Conservation (phyloP, 2,329 filamentous ascomycete species). For the Lachnellula cervina region DNA sequence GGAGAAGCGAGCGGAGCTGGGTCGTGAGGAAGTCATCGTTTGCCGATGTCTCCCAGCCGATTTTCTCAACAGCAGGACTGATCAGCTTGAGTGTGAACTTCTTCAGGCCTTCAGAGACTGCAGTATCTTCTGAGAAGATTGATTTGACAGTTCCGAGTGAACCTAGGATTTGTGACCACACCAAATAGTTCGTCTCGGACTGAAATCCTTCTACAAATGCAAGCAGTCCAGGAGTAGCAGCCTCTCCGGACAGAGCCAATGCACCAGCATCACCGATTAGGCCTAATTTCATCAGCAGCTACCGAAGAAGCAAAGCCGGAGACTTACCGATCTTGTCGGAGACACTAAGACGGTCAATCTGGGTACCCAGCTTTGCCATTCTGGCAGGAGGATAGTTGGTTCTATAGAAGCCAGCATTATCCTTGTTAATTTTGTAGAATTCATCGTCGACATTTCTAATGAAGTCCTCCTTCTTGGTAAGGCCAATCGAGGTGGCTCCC, state of each 20-base stretch:
- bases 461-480: slow-evolving; percentile 72
- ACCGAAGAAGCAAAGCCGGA: not conserved
- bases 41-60: slow-evolving; percentile 81
- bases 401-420: slow-evolving; percentile 85
- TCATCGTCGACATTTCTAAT: slow-evolving; percentile 68
- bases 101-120: slow-evolving; percentile 67
- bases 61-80: slow-evolving; percentile 65
- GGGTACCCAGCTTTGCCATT: slow-evolving; percentile 72
- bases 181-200: slow-evolving; percentile 76
- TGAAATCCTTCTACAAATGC: slow-evolving; percentile 82
- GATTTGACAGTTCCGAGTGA: slow-evolving; percentile 73
- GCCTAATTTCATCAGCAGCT: slow-evolving; percentile 12
- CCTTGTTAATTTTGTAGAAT: slow-evolving; percentile 92
- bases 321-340: slow-evolving; percentile 78
- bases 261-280: slow-evolving; percentile 86
- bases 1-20: slow-evolving; percentile 76
- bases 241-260: slow-evolving; percentile 80
- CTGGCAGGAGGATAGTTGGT: slow-evolving; percentile 88
- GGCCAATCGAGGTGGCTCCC: slow-evolving; percentile 58
- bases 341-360: slow-evolving; percentile 69
- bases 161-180: slow-evolving; percentile 81
- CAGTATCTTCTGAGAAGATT: slow-evolving; percentile 75
- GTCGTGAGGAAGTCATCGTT: slow-evolving; percentile 77
- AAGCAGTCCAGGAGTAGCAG: slow-evolving; percentile 74
- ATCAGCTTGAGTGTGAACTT: slow-evolving; percentile 76